Evolutionary conservation across 148 eudicot genomes (phyloP), one percentile per base, ranked within the genome.

Genomic region (Camellia japonica): DNA sequence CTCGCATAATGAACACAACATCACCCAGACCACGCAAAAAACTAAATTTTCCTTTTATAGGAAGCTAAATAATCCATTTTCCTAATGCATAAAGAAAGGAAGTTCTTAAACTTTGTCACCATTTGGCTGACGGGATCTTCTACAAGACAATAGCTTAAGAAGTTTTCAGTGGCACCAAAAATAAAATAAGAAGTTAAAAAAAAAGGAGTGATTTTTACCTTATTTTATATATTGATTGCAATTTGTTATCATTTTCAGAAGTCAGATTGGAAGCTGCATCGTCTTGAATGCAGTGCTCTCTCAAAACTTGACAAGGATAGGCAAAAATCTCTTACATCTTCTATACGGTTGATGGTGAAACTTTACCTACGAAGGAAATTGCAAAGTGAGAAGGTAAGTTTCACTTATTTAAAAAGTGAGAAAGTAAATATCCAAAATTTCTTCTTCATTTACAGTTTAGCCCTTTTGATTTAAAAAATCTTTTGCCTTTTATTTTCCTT

Each of bases 211-310:
- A 16, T 14, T n/a, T 64, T 65, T 66, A 43, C 76, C 54, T 19
- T 44, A 18, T 79, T 77, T 60, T 46, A 77, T 13, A 55, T 77
- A 59, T 5, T 76, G 41, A 20, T 79, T 78, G 47, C 62, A 23
- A 51, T 19, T 61, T 71, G 30, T 62, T 59, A 44, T 3, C 62
- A 65, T 83, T 23, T 84, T 75, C 89, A 96, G 99, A 96, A 87
- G 87, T 83, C 87, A 60, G 99, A 96, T 86, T 96, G 99, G 99
- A 96, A 85, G 83, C 82, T 96, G 88, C 99, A 96, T 84, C 85
- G 86, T 55, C 81, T 85, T 38, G 99, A 96, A 89, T 96, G 99
- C 73, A 84, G 78, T 82, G 87, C 86, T 54, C 86, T 96, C 69
- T 82, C 89, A 4, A 91, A 82, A 81, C 80, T 95, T 75, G 92